Base-by-base conservation (phyloP, 1,139 yeast species). In the Citeromyces siamensis region DNA sequence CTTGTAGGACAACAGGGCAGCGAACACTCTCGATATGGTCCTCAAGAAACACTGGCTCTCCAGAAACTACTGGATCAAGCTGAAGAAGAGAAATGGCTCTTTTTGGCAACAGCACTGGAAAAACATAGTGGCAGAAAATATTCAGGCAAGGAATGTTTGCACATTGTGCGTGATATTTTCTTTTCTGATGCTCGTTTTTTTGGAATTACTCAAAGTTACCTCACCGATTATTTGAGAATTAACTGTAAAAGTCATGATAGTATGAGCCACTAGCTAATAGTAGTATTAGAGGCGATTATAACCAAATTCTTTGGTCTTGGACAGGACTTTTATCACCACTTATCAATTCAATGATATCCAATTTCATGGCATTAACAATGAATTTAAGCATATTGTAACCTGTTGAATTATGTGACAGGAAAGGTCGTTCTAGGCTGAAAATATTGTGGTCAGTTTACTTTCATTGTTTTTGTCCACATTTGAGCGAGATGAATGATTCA, bases 1-100 rank as follows among this genome's bases (percentile, higher is more conserved):
- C 65, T 81, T 38, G 80, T 81, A 41, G 93, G 93, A 2, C 93
- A 81, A 52, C 93, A 81, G 47, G 90, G 93, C 3, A 80, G 82
- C 37, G 81, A 82, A 18, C 66, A 77, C 4, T 69, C 75, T 23
- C 68, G 71, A 31, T 79, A 86, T 82, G 73, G 70, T 17, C 49
- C 61, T 1, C 73, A 71, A 16, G 86, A 79, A 52, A 67, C 72
- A 10, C 43, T 55, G n/a, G 61, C 63, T 16, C 58, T 80, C 33
- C 74, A 70, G 44, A 54, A 53, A 21, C 46, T 76, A 13, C 56
- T 80, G 10, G 90, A 81, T 50, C 75, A 70, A 32, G 86, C 81
- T 2, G 93, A 81, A 49, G 46, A 69, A 36, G 85, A 78, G 42
- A 81, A 81, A 51, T 77, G 88, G 84, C 60, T 66, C 35, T 75